Evolutionary conservation across 768 basidiomycete genomes (phyloP).

Genomic region (Holtermannia corniformis): DNA sequence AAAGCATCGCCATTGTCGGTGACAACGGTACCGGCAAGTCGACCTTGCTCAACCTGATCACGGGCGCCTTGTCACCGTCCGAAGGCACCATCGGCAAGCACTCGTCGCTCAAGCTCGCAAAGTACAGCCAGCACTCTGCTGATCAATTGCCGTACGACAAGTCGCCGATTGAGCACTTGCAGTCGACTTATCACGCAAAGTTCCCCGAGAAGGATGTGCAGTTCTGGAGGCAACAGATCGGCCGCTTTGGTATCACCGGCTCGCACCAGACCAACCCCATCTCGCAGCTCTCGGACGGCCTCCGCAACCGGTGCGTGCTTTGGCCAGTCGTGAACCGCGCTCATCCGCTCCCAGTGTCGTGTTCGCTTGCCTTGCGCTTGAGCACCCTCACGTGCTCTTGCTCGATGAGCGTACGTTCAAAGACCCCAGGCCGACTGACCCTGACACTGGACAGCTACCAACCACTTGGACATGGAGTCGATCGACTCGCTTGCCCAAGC

Average conservation of each 20-base stretch:
- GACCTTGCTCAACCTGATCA: slow-evolving; percentile 83
- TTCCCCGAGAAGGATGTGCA: slow-evolving; percentile 90
- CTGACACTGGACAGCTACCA: slow-evolving; percentile 61
- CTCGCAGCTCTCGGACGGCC: slow-evolving; percentile 86
- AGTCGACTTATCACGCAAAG: slow-evolving; percentile 62
- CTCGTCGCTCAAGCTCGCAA: slow-evolving; percentile 80
- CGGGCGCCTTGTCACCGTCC: slow-evolving; percentile 62
- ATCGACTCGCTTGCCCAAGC: slow-evolving; percentile 92
- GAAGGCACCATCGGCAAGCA: slow-evolving; percentile 87
- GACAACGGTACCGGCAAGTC: slow-evolving; percentile 94
- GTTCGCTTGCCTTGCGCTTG: slow-evolving; percentile 93
- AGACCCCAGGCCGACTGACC: slow-evolving; percentile 48
- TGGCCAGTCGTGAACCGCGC: background rate
- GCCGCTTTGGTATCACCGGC: slow-evolving; percentile 90
- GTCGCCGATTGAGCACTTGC: slow-evolving; percentile 89
- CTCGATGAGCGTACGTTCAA: slow-evolving; percentile 43
- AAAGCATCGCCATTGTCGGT: slow-evolving; percentile 80
- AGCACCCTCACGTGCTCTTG: slow-evolving; percentile 88
- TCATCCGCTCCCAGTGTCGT: slow-evolving; percentile 57
- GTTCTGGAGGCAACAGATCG: slow-evolving; percentile 90
- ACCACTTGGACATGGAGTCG: slow-evolving; percentile 95
- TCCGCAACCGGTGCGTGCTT: slow-evolving; percentile 72
- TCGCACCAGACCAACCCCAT: slow-evolving; percentile 89
- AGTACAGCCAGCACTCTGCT: slow-evolving; percentile 97
- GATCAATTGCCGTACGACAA: slow-evolving; percentile 94